phyloP scores from a whole-genome alignment of 2,329 filamentous ascomycete species.

The Trichoderma sp. region DNA sequence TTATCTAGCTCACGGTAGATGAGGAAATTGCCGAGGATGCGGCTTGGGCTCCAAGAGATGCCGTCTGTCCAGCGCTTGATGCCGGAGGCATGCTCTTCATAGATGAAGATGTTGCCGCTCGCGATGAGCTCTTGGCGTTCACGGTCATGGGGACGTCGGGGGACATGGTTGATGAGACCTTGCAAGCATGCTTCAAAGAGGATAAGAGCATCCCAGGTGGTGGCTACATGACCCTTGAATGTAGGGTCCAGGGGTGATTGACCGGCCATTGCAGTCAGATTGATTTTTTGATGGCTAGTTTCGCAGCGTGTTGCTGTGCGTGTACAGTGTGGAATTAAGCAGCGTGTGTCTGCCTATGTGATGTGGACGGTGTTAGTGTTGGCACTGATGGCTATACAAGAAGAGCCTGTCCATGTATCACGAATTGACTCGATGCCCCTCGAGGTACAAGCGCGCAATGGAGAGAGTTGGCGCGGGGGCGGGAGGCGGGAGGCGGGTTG shows the following conservation, averaged over 20 bases:
- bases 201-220: slow-evolving; percentile 71
- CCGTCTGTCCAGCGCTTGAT: slow-evolving; percentile 96
- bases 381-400: not conserved
- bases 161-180: slow-evolving; percentile 69
- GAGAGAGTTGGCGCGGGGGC: not conserved
- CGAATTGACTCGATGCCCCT: not conserved
- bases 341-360: not conserved
- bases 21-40: slow-evolving; percentile 79
- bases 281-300: not conserved
- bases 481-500: not conserved
- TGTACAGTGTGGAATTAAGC: not conserved
- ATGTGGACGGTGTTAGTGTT: not conserved
- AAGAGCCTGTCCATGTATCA: not conserved
- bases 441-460: not conserved
- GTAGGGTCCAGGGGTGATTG: slow-evolving; percentile 54
- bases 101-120: slow-evolving; percentile 86
- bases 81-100: slow-evolving; percentile 84
- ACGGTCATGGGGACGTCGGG: slow-evolving; percentile 80
- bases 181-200: slow-evolving; percentile 76
- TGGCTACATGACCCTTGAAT: slow-evolving; percentile 64
- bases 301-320: not conserved
- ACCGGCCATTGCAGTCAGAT: slow-evolving; percentile 27
- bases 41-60: slow-evolving; percentile 84
- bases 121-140: slow-evolving; percentile 74
- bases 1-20: slow-evolving; percentile 80